Base-by-base conservation (phyloP, 1,284 basidiomycete genomes). In the Heterobasidion parviporum region DNA sequence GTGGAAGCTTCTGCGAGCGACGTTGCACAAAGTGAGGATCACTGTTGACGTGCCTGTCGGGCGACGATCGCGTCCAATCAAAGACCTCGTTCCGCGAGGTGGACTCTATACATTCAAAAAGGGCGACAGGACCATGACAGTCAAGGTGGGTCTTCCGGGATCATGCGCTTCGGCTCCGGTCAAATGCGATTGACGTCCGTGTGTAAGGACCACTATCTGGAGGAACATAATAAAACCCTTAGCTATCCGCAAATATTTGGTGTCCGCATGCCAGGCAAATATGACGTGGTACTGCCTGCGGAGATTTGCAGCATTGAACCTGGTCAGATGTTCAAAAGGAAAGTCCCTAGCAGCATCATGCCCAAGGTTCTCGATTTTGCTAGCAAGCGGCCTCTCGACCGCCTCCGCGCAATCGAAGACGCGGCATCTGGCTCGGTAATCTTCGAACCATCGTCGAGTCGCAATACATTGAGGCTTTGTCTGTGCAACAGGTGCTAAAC, bases 251-350 rank as follows among this genome's bases (percentile, higher is more conserved):
- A 57, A 0, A 62, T 70, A 8, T 68, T 79, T 49, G 79, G 61
- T 14, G 56, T 66, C 18, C 63, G 63, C 9, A 55, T 12, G 36
- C 64, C 68, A 0, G 64, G 63, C 1, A 26, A 26, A 26, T 6
- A 26, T 26, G 65, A 63, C 8, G 65, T 69, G 1, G 65, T 80
- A 16, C 65, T 80, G 16, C 81, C 82, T 0, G 70, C 74, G 0
- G 81, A 84, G 60, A 58, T 79, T 1, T 80, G 78, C 62, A 56
- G 59, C 0, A 65, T 84, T 2, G 59, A 70, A 18, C 68, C 68
- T 0, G 78, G 78, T 0, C 81, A 83, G 59, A 55, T 81, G 1
- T 80, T 72, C 66, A 74, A 70, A 62, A 74, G 75, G 56, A 72
- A 72, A 50, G 61, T 82, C 0, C 70, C 74, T 0, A 67, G 74